Evolutionary conservation across 2,329 filamentous ascomycete species (phyloP).

Genomic region (Xylariomycetidae sp.): DNA sequence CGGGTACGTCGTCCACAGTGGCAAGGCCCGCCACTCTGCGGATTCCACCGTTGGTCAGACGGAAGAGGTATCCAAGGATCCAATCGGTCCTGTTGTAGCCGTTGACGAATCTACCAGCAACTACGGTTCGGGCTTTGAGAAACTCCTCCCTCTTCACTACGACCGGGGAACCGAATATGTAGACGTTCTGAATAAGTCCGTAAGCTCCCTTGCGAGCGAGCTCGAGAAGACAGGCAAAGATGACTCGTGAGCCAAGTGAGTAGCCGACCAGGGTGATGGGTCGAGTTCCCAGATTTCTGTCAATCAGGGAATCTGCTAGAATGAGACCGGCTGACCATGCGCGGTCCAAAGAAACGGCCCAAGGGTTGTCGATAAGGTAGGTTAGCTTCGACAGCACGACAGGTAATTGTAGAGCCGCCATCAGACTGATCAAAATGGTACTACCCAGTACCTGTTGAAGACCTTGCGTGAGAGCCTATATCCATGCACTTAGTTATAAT

Average conservation of each 20-base stretch:
- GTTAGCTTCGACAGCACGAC: slow-evolving; percentile 88
- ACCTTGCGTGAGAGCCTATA: slow-evolving; percentile 85
- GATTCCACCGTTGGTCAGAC: slow-evolving; percentile 87
- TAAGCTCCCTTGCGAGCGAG: slow-evolving; percentile 78
- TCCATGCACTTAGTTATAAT: too few species aligned
- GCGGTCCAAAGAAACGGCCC: slow-evolving; percentile 92
- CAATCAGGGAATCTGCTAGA: slow-evolving; percentile 87
- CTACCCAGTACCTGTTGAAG: slow-evolving; percentile 91
- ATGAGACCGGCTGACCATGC: slow-evolving; percentile 87
- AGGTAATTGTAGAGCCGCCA: slow-evolving; percentile 90
- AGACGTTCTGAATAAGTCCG: slow-evolving; percentile 90
- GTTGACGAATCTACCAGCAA: slow-evolving; percentile 90
- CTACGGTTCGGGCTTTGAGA: slow-evolving; percentile 71
- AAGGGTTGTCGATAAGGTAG: slow-evolving; percentile 97
- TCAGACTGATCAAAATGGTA: slow-evolving; percentile 81
- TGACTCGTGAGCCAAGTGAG: slow-evolving; percentile 85
- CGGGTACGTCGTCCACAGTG: slow-evolving; percentile 68
- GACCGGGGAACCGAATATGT: slow-evolving; percentile 86
- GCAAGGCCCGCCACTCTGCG: slow-evolving; percentile 81
- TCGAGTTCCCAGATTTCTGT: slow-evolving; percentile 83
- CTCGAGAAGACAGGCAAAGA: slow-evolving; percentile 86
- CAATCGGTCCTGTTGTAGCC: slow-evolving; percentile 94
- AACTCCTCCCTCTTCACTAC: slow-evolving; percentile 92
- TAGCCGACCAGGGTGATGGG: slow-evolving; percentile 94
- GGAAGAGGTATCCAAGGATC: slow-evolving; percentile 95